Conservation (phyloP, 208 protist species). For the Trypanosoma scelopori region DNA sequence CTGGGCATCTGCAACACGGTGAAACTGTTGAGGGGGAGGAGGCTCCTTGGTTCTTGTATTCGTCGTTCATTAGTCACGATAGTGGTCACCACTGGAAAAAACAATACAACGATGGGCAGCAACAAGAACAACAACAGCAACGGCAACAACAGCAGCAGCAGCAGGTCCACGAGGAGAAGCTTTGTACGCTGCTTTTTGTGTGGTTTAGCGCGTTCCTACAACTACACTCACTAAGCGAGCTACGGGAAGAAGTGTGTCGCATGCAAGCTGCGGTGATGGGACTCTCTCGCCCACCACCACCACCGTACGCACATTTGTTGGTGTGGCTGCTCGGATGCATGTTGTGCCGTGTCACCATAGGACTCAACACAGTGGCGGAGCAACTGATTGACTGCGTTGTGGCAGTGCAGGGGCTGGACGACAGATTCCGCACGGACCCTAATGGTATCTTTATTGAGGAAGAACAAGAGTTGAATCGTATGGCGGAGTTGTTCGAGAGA, state of each 20-base stretch:
- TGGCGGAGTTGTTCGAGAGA: conserved; percentile 38
- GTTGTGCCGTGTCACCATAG: conserved; percentile 36
- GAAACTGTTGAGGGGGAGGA: conserved; percentile 15
- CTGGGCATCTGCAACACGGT: conserved; percentile 13
- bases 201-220: conserved; percentile 25
- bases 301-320: conserved; percentile 5
- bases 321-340: conserved; percentile 36
- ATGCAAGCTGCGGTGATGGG: not conserved
- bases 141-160: not conserved
- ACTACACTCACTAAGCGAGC: conserved; percentile 7
- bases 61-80: too few relatives aligned
- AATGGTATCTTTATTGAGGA: conserved; percentile 72
- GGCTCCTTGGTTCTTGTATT: not conserved
- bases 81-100: not conserved
- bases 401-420: conserved; percentile 9
- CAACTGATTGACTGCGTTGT: conserved; percentile 20
- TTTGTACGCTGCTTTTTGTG: conserved; percentile 15
- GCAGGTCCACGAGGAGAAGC: conserved; percentile 3
- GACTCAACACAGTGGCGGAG: conserved; percentile 30
- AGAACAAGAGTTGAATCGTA: conserved; percentile 33
- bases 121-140: conserved; percentile 10
- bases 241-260: conserved; percentile 13
- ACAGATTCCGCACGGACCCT: conserved; percentile 33
- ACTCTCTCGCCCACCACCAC: conserved; percentile 1
- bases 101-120: not conserved